Percentiles rank a stretch among this genome's conserved stretches.
These are phyloP conservation scores for Marasmius oreades DNA, from an alignment of 1,284 basidiomycete species.

Conservation along the genomic window DNA sequence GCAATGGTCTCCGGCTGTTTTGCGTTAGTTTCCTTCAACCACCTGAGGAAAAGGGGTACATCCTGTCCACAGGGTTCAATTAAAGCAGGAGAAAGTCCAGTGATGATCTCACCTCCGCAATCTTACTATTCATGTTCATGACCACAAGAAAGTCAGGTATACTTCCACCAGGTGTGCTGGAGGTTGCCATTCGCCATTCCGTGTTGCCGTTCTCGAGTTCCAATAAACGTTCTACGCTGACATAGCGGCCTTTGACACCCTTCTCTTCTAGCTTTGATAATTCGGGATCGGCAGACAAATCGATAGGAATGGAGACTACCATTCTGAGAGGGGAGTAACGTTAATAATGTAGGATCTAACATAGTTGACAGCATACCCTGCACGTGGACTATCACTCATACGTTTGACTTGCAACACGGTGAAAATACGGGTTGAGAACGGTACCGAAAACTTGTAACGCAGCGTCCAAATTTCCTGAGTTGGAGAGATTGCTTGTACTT, in stretches of 20 bases:
- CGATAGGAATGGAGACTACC: slow-evolving; percentile 71
- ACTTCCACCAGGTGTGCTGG: slow-evolving; percentile 66
- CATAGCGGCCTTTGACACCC: slow-evolving; percentile 67
- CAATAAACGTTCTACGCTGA: slow-evolving; percentile 60
- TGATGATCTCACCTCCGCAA: slow-evolving; percentile 49
- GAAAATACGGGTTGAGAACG: slow-evolving; percentile 70
- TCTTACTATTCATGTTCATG: slow-evolving; percentile 53
- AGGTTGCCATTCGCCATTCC: slow-evolving; percentile 79
- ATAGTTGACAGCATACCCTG: slow-evolving; percentile 40
- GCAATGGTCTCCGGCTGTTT: slow-evolving; percentile 3
- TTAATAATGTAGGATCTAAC: neutral
- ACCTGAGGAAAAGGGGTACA: slow-evolving; percentile 59
- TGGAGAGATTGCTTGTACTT: slow-evolving; percentile 59
- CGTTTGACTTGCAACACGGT: slow-evolving; percentile 66
- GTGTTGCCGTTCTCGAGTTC: slow-evolving; percentile 62
- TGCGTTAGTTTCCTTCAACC: slow-evolving; percentile 29
- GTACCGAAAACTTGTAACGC: slow-evolving; percentile 67
- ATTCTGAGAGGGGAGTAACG: slow-evolving; percentile 34
- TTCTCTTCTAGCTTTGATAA: slow-evolving; percentile 60
- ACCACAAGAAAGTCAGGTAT: slow-evolving; percentile 65
- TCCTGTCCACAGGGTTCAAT: slow-evolving; percentile 40
- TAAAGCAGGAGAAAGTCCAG: slow-evolving; percentile 8
- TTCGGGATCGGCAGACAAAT: slow-evolving; percentile 54
- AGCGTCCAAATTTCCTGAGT: slow-evolving; percentile 67
- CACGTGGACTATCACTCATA: slow-evolving; percentile 44